Percentiles rank a stretch among this genome's conserved stretches.
Conservation (phyloP, 164 flowering plant species). For the Tetracentron sinense region DNA sequence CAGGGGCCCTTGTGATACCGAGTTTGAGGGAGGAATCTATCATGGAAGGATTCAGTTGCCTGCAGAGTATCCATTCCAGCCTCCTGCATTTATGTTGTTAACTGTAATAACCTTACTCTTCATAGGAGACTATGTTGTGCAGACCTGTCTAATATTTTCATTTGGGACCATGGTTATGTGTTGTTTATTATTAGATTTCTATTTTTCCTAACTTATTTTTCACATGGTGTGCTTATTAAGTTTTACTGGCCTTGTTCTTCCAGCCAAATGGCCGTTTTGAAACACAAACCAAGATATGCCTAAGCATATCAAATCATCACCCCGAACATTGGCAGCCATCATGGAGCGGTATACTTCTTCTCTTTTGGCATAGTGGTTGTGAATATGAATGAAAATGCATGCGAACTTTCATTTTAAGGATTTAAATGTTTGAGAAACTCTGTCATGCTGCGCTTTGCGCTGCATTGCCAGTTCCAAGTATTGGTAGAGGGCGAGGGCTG, state of each 20-base stretch:
- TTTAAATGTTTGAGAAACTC: too few species aligned
- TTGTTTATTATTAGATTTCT: too few species aligned
- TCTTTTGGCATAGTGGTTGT: not conserved
- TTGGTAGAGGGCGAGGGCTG: too few species aligned
- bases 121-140: too few species aligned
- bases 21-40: too few species aligned
- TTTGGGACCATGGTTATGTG: not conserved
- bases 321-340: conserved; percentile 99
- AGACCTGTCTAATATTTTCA: too few species aligned
- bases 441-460: too few species aligned
- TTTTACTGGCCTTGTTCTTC: conserved; percentile 12
- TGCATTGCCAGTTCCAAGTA: too few species aligned
- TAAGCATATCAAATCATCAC: conserved; percentile 95
- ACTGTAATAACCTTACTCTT: conserved; percentile 50
- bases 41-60: conserved; percentile 36
- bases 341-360: conserved; percentile 76
- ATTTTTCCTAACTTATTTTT: too few species aligned
- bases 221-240: conserved; percentile 7
- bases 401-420: too few species aligned
- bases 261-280: conserved; percentile 99
- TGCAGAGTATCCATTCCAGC: conserved; percentile 90
- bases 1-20: too few species aligned
- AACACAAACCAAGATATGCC: conserved; percentile 93
- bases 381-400: not conserved
- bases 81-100: conserved; percentile 89